These are phyloP conservation scores for Fusarium coicis DNA, from an alignment of 2,329 filamentous ascomycete genomes.

Conservation along the genomic window DNA sequence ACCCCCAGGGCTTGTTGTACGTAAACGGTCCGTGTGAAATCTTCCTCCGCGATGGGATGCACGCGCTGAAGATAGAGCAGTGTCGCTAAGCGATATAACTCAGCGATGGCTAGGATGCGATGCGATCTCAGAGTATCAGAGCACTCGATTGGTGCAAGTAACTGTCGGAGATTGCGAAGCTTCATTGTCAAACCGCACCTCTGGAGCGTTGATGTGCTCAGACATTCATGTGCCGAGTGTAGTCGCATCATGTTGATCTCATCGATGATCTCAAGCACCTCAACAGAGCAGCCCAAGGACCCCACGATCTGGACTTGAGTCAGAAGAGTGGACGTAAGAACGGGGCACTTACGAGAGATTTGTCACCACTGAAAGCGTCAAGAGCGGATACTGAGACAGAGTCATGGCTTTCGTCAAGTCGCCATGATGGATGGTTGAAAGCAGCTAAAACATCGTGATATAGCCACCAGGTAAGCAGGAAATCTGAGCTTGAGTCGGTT, in stretches of 20 bases:
- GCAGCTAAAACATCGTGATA: neutral
- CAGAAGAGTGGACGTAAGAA: accelerated
- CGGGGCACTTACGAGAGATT: neutral
- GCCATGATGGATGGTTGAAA: neutral
- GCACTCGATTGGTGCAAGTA: neutral
- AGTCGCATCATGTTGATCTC: neutral
- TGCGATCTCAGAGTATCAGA: neutral
- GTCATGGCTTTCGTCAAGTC: no score
- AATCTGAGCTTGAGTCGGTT: neutral
- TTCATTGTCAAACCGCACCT: neutral
- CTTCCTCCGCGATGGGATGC: neutral
- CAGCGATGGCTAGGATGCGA: neutral
- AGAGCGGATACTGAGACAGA: neutral
- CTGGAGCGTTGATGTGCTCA: neutral
- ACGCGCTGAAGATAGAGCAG: neutral
- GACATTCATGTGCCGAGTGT: accelerated
- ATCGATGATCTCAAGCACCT: neutral
- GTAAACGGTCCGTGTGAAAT: neutral
- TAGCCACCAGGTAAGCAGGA: neutral
- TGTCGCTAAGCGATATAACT: neutral
- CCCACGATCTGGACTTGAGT: neutral
- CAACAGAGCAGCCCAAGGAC: neutral
- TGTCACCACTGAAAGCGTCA: neutral
- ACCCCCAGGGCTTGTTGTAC: neutral
- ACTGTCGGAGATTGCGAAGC: neutral